Evolutionary conservation across 2,329 filamentous ascomycete species (phyloP).

Genomic region (Cercospora sp.): DNA sequence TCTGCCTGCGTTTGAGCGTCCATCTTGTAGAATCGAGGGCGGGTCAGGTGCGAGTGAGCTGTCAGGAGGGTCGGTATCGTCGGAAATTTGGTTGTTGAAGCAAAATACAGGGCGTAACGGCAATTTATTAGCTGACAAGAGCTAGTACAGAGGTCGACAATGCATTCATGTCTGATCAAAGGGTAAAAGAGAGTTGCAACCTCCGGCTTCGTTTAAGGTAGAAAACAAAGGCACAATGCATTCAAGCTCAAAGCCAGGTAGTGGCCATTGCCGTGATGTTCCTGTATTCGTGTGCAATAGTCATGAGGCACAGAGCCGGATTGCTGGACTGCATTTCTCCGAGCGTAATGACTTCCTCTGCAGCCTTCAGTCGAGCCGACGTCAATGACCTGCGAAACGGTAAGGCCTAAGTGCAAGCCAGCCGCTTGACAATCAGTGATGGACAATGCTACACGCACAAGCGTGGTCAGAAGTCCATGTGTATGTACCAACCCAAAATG

Average conservation of each 20-base stretch:
- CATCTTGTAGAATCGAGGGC: background rate
- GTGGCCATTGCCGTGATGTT: background rate
- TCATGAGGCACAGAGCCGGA: background rate
- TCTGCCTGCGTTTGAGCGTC: background rate
- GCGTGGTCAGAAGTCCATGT: background rate
- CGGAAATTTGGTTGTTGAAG: background rate
- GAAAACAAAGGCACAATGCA: background rate
- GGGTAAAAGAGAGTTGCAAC: background rate
- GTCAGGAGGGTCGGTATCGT: background rate
- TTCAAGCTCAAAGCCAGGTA: background rate
- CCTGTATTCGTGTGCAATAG: background rate
- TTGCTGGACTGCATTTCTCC: background rate
- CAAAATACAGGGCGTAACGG: background rate
- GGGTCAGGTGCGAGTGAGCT: background rate
- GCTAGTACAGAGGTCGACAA: background rate
- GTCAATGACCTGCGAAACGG: background rate
- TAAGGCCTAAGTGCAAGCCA: background rate
- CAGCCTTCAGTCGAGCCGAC: background rate
- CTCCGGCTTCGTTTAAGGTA: background rate
- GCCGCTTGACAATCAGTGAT: background rate
- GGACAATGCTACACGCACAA: background rate
- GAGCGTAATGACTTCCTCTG: background rate
- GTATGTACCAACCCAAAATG: constrained; percentile 2
- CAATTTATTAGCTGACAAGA: background rate
- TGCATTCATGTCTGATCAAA: background rate